phyloP scores from a whole-genome alignment of 305 asterid species.

The Stenogyne calaminthoides region DNA sequence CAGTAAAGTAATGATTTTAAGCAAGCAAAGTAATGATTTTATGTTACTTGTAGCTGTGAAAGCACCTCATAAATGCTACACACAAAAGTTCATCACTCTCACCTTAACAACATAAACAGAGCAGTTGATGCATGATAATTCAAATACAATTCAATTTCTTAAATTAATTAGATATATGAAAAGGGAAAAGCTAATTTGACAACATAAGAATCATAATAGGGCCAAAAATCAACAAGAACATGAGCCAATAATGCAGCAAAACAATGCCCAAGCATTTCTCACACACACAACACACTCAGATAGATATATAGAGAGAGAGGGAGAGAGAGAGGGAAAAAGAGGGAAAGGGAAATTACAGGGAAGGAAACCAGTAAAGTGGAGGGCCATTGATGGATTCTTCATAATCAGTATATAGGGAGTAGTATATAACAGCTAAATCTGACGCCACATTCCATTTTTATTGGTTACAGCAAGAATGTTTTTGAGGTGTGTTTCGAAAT shows the following conservation, averaged over 20 bases:
- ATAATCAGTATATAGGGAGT: constrained; percentile 50
- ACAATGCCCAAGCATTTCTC: too few relatives aligned
- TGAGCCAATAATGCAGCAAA: neutral
- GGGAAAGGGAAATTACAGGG: constrained; percentile 49
- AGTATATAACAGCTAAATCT: constrained; percentile 65
- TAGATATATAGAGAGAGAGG: too few relatives aligned
- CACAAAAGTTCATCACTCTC: neutral
- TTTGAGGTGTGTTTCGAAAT: constrained; percentile 48
- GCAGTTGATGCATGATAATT: neutral
- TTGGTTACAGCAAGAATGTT: constrained; percentile 30
- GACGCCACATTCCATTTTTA: constrained; percentile 49
- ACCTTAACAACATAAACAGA: neutral
- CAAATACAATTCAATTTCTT: neutral
- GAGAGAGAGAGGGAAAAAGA: constrained; percentile 16
- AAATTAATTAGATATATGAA: neutral
- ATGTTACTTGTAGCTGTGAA: neutral
- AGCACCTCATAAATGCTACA: neutral
- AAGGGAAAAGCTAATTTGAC: neutral
- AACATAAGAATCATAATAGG: neutral
- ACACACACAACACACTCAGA: too few relatives aligned
- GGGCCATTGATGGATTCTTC: constrained; percentile 64
- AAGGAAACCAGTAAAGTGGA: constrained; percentile 90
- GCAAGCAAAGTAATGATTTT: neutral
- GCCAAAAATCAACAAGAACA: neutral
- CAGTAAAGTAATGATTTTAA: neutral